phyloP scores from a whole-genome alignment of 805 yeast genomes.

The Kluyveromyces dobzhanskii region DNA sequence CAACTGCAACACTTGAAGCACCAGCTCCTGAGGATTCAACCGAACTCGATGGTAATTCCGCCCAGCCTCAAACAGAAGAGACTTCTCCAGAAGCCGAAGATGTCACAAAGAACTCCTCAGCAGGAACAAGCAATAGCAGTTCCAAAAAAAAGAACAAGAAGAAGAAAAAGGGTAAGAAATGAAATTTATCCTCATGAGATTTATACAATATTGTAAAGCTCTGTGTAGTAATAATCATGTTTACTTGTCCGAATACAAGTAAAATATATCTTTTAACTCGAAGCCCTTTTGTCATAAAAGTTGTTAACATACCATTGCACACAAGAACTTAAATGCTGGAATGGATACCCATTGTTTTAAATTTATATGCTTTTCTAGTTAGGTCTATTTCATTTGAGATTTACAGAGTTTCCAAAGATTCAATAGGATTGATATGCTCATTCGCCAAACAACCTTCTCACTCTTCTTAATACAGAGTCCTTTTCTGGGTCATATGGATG shows the following conservation, averaged over 20 bases:
- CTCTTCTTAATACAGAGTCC: slow-evolving; percentile 91
- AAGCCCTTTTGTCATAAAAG: too few species aligned
- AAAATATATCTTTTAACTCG: too few species aligned
- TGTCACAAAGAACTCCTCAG: slow-evolving; percentile 6
- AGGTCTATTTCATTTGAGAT: too few species aligned
- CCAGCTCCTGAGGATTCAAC: too few species aligned
- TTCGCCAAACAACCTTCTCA: slow-evolving; percentile 91
- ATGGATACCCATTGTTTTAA: neutral
- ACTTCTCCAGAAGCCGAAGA: slow-evolving; percentile 9
- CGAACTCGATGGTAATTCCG: too few species aligned
- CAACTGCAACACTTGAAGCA: too few species aligned
- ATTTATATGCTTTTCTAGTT: too few species aligned
- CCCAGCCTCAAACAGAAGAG: neutral
- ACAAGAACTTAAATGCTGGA: neutral
- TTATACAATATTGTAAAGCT: too few species aligned
- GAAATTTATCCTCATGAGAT: neutral
- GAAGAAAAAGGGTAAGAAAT: slow-evolving; percentile 19
- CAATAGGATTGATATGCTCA: slow-evolving; percentile 22
- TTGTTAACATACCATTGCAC: too few species aligned
- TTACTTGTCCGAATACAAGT: too few species aligned
- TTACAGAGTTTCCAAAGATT: too few species aligned
- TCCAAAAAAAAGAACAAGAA: slow-evolving; percentile 30
- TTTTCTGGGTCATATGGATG: slow-evolving; percentile 98
- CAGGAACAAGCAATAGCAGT: slow-evolving; percentile 9
- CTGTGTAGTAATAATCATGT: too few species aligned